phyloP scores from a whole-genome alignment of 352 stramenopile species.

The Aphanomyces cochlioides region DNA sequence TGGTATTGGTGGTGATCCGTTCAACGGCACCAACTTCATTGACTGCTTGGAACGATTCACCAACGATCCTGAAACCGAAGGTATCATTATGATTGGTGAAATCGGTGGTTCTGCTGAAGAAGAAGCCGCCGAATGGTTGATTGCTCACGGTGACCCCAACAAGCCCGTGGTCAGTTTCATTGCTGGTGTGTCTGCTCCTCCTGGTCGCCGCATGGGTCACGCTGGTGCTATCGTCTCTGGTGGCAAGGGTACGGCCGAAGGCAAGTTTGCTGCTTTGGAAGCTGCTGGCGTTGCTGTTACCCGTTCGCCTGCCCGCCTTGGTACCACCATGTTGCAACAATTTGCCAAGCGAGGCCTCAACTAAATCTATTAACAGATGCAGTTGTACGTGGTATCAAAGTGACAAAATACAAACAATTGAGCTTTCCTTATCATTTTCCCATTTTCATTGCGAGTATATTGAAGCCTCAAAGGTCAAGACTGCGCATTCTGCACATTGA shows the following conservation, averaged over 20 bases:
- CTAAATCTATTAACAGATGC: conserved; percentile 17
- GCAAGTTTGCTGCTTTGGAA: conserved; percentile 97
- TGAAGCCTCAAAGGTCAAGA: too few species aligned
- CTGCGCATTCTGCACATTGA: background rate
- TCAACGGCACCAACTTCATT: conserved; percentile 99
- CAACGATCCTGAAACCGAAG: conserved; percentile 98
- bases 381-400: conserved; percentile 11
- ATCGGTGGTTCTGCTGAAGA: conserved; percentile 98
- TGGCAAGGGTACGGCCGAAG: conserved; percentile 96
- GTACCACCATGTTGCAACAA: conserved; percentile 94
- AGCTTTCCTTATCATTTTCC: background rate
- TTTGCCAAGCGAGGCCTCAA: conserved; percentile 49
- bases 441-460: too few species aligned
- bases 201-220: conserved; percentile 98
- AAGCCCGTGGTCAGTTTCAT: conserved; percentile 99
- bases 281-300: conserved; percentile 94
- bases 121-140: conserved; percentile 98
- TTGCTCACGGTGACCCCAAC: conserved; percentile 95
- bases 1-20: conserved; percentile 99
- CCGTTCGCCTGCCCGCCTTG: conserved; percentile 94
- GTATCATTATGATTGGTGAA: conserved; percentile 99
- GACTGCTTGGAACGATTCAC: conserved; percentile 99
- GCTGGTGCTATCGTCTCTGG: conserved; percentile 98
- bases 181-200: conserved; percentile 97
- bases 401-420: conserved; percentile 2